A percentile compares a stretch with the other conserved stretches of the same genome.
These are phyloP conservation scores for Globisporangium iwayamae DNA, from an alignment of 352 stramenopile species.

Conservation along the genomic window DNA sequence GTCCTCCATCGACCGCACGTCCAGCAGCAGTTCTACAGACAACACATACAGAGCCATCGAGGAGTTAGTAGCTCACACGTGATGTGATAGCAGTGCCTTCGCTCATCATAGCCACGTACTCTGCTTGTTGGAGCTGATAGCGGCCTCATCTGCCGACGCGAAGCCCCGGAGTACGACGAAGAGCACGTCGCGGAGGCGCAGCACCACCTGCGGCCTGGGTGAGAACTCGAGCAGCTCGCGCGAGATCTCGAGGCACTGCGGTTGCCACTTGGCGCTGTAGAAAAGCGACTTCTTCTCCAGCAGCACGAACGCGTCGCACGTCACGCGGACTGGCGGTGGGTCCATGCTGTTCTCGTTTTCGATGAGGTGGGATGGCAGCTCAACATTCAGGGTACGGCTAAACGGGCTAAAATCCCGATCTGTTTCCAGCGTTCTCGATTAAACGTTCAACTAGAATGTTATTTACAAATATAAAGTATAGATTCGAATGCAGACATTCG, in stretches of 20 bases:
- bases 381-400: no score
- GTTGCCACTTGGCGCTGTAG: conserved; percentile 33
- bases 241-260: conserved; percentile 19
- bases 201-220: conserved; percentile 25
- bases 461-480: no score
- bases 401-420: no score
- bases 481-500: no score
- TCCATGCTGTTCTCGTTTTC: not conserved
- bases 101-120: conserved; percentile 9
- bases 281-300: conserved; percentile 34
- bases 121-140: conserved; percentile 2
- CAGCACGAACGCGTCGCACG: conserved; percentile 27
- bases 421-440: no score
- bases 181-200: conserved; percentile 24
- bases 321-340: not conserved
- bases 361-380: not conserved
- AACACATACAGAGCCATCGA: not conserved
- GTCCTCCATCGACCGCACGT: conserved; percentile 39
- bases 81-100: not conserved
- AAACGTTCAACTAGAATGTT: no score
- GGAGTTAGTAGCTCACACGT: not conserved
- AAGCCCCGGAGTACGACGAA: conserved; percentile 22
- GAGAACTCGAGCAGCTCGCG: conserved; percentile 32
- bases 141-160: not conserved
- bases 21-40: conserved; percentile 25